Evolutionary conservation across 495 filamentous ascomycete species (phyloP).

Genomic region (Hypomontagnella submonticulosa): DNA sequence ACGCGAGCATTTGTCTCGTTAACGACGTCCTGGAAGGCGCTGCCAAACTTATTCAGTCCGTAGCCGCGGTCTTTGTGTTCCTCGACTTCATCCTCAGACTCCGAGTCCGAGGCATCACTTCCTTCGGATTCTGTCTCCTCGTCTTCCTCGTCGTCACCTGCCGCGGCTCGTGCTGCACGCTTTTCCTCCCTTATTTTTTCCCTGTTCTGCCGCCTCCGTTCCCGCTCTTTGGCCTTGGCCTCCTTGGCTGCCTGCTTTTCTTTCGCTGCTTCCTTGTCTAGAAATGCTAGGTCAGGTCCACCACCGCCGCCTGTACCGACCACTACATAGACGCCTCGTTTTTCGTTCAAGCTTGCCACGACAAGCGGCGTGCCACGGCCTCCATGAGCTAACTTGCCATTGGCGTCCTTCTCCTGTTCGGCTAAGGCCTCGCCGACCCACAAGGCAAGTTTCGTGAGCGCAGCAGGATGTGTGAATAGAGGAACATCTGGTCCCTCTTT

Average conservation of each 20-base stretch:
- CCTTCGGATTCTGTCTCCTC: constrained; percentile 68
- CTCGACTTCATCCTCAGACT: constrained; percentile 70
- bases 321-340: constrained; percentile 86
- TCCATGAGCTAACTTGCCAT: constrained; percentile 72
- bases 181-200: constrained; percentile 72
- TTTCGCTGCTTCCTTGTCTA: constrained; percentile 71
- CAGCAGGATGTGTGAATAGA: constrained; percentile 90
- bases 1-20: constrained; percentile 90
- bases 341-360: constrained; percentile 88
- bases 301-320: constrained; percentile 88
- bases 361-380: constrained; percentile 86
- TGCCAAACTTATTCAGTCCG: constrained; percentile 87
- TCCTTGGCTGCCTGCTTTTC: constrained; percentile 68
- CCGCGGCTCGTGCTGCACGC: constrained; percentile 54
- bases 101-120: constrained; percentile 68
- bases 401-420: constrained; percentile 82
- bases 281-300: constrained; percentile 66
- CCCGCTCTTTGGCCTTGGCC: constrained; percentile 69
- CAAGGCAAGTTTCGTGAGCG: constrained; percentile 88
- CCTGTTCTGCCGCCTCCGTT: constrained; percentile 67
- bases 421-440: constrained; percentile 95
- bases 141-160: constrained; percentile 65
- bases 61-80: constrained; percentile 67
- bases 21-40: constrained; percentile 95
- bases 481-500: constrained; percentile 92